Conservation (phyloP, 1,139 yeast genomes). For the Pichia sp. region DNA sequence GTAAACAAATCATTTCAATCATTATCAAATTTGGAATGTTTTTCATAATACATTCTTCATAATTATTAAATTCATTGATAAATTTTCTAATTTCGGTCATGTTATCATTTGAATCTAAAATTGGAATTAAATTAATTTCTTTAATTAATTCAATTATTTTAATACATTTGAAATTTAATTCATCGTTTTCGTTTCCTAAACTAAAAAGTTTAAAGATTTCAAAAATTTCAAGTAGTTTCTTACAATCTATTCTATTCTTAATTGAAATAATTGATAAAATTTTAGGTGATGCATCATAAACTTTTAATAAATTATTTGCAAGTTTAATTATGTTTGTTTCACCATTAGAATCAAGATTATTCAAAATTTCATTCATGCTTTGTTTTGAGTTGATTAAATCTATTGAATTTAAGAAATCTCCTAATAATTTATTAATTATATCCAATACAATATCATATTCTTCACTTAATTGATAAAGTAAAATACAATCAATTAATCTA, state of each 20-base stretch:
- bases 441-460: slow-evolving; percentile 82
- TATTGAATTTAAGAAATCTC: slow-evolving; percentile 70
- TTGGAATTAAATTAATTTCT: slow-evolving; percentile 61
- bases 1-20: slow-evolving; percentile 75
- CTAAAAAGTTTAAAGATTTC: slow-evolving; percentile 60
- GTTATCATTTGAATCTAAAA: slow-evolving; percentile 36
- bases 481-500: slow-evolving; percentile 75
- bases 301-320: slow-evolving; percentile 50
- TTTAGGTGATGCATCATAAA: slow-evolving; percentile 46
- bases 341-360: slow-evolving; percentile 30
- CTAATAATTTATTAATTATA: slow-evolving; percentile 68
- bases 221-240: slow-evolving; percentile 58
- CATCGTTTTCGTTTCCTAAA: slow-evolving; percentile 14
- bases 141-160: slow-evolving; percentile 43
- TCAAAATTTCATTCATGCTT: slow-evolving; percentile 13
- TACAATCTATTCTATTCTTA: slow-evolving; percentile 56
- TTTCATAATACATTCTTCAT: slow-evolving; percentile 69
- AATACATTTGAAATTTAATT: neutral
- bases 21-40: slow-evolving; percentile 76
- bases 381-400: slow-evolving; percentile 37
- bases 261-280: slow-evolving; percentile 41
- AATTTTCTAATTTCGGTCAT: slow-evolving; percentile 49
- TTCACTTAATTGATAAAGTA: slow-evolving; percentile 81
- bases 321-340: slow-evolving; percentile 45
- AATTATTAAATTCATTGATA: slow-evolving; percentile 46